Percentiles rank a stretch among this genome's conserved stretches.
Evolutionary conservation across 1,139 yeast genomes (phyloP).

Genomic region (Sugiyamaella sp.): DNA sequence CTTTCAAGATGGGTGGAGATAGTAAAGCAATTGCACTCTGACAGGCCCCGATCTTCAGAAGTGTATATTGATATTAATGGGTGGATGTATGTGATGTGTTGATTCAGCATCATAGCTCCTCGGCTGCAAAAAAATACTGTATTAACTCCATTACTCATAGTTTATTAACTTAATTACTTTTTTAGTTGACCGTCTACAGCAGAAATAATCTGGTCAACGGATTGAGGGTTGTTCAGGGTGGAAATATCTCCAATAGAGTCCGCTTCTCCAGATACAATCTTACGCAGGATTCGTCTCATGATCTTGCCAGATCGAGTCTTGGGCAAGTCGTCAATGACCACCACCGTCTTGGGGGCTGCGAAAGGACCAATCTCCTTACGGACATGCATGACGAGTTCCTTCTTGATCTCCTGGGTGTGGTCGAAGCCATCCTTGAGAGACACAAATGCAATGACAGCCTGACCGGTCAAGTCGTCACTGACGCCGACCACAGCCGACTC

Average conservation of each 20-base stretch:
- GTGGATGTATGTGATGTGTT: too few relatives aligned
- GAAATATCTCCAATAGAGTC: constrained; percentile 92
- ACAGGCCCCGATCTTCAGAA: too few relatives aligned
- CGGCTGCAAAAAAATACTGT: too few relatives aligned
- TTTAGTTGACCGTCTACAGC: not conserved
- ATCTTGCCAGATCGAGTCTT: constrained; percentile 98
- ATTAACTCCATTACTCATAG: too few relatives aligned
- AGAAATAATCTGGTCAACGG: constrained; percentile 72
- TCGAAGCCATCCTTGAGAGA: constrained; percentile 56
- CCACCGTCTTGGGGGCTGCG: constrained; percentile 93
- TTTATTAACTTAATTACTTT: not conserved
- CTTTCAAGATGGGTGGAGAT: too few relatives aligned
- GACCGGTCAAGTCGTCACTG: constrained; percentile 93
- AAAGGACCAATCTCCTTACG: constrained; percentile 96
- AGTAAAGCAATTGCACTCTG: too few relatives aligned
- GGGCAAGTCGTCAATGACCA: constrained; percentile 87
- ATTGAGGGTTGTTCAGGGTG: constrained; percentile 84
- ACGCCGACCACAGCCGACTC: constrained; percentile 97
- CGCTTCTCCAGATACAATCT: constrained; percentile 83
- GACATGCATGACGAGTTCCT: constrained; percentile 80
- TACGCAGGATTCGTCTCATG: constrained; percentile 96
- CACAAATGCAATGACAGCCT: constrained; percentile 92
- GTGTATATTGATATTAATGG: too few relatives aligned
- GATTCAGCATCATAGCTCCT: too few relatives aligned
- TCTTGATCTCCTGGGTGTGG: constrained; percentile 52